Percentiles rank a stretch among this genome's conserved stretches.
These are phyloP conservation scores for Trematosphaeria pertusa DNA, from an alignment of 2,329 filamentous ascomycete species.

Conservation along the genomic window DNA sequence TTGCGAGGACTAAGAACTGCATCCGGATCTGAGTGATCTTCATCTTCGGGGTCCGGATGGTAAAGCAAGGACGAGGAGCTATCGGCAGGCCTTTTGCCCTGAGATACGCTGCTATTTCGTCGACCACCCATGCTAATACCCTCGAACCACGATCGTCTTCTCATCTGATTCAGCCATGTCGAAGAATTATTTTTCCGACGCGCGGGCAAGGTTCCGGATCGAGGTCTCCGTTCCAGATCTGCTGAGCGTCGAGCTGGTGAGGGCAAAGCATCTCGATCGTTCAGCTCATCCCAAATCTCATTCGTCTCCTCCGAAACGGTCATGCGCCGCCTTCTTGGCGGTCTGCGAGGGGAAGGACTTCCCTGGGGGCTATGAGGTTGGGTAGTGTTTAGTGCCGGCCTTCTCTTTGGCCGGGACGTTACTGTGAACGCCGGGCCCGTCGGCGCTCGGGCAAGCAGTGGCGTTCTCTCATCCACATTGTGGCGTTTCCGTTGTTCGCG, in stretches of 20 bases:
- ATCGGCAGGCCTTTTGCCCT: conserved; percentile 36
- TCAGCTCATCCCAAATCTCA: conserved; percentile 88
- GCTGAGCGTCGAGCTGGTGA: conserved; percentile 36
- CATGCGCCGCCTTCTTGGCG: conserved; percentile 42
- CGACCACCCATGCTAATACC: conserved; percentile 24
- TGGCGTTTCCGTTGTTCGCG: conserved; percentile 35
- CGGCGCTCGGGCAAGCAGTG: conserved; percentile 41
- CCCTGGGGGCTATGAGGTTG: conserved; percentile 28
- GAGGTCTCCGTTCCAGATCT: conserved; percentile 39
- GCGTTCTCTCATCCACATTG: conserved; percentile 43
- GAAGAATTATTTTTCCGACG: conserved; percentile 38
- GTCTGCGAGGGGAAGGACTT: conserved; percentile 33
- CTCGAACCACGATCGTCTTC: conserved; percentile 47
- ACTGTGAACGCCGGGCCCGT: conserved; percentile 41
- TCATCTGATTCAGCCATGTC: conserved; percentile 43
- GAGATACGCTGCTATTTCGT: conserved; percentile 33
- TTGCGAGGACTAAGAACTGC: conserved; percentile 16
- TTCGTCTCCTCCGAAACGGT: conserved; percentile 71
- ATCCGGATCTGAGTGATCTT: conserved; percentile 38
- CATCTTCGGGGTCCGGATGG: conserved; percentile 39
- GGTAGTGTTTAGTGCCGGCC: conserved; percentile 25
- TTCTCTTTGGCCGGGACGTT: conserved; percentile 30
- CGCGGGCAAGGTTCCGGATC: conserved; percentile 42
- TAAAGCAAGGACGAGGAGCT: conserved; percentile 31
- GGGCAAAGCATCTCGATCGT: conserved; percentile 61